Base-by-base conservation (phyloP, 495 filamentous ascomycete genomes). In the Bombardia bombarda region DNA sequence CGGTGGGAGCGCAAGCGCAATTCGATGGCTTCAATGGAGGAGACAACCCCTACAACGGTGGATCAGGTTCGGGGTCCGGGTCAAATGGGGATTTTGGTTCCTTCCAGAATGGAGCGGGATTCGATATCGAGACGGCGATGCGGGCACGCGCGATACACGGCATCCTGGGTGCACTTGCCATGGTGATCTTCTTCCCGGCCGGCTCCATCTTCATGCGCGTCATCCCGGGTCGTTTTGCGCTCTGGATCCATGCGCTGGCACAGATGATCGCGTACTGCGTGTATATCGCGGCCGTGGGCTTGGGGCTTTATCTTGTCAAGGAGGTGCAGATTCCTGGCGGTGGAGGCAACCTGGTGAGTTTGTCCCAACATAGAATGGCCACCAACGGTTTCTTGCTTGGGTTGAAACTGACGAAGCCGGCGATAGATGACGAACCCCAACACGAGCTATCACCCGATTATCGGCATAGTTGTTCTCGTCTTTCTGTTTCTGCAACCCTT, bases 381-480 rank as follows among this genome's bases (percentile, higher is more conserved):
- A n/a, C n/a, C n/a, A n/a, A n/a, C n/a, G n/a, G n/a, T n/a, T n/a
- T n/a, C n/a, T n/a, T n/a, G n/a, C n/a, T n/a, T n/a, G n/a, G n/a
- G n/a, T n/a, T n/a, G n/a, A n/a, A n/a, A n/a, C n/a, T n/a, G n/a
- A n/a, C n/a, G 34, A 18, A 26, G 19, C 5, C 2, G 26, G 13
- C 6, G 26, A 28, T 31, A 60, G 59, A 25, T 66, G 28, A 20
- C 45, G 20, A 51, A 61, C n/a, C 34, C 55, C 0, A 34, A 44
- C 13, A 47, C 49, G 18, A 65, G 50, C 38, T 63, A 63, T 10
- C 72, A 74, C 45, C 65, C 67, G 32, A 67, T 73, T 47, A 66
- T 87, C 52, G 84, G 84, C 14, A 63, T 83, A 28, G 61, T 82
- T 24, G 65, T 86, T 3, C 44, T 78, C 10, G 62, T 50, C 0